Base-by-base conservation (phyloP, 2,329 filamentous ascomycete genomes). In the Alternaria hordeiaustralica region DNA sequence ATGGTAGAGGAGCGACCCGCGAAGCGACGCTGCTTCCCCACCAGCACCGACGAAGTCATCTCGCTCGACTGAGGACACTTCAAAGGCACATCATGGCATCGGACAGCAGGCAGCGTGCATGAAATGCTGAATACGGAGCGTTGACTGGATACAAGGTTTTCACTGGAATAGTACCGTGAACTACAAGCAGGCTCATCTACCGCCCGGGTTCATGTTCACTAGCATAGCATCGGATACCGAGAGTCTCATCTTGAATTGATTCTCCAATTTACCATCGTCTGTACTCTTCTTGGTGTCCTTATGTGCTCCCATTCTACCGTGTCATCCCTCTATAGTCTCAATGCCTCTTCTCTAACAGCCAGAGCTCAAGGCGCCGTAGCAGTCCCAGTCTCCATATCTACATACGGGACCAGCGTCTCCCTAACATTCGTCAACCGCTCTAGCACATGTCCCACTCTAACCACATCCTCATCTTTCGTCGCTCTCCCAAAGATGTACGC, bases 401-500 rank as follows among this genome's bases (percentile, higher is more conserved):
- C 20, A 30, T 64, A 61, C 11, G 65, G 58, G 7, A 28, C 26
- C 49, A 67, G 46, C 13, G 18, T 43, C 18, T 50, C 30, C 2
- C 41, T 43, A 33, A 60, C n/a, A 21, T 23, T 53, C 3, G 30
- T 60, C 25, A 41, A 8, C 11, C 26, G 28, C 55, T 67, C 64
- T 10, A 65, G n/a, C 5, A 59, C 54, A 51, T 33, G 10, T 10
- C 64, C 64, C 5, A 67, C 59, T 18, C 47, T 61, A 2, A 66
- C n/a, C 21, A 61, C 61, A 55, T 55, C 53, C 21, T 36, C 61
- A 25, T 67, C 64, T 5, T 49, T 61, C 13, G 46, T 36, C 23
- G 55, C 36, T 8, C 58, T 43, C n/a, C 58, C 62, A 18, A 62
- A 69, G 12, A 64, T 25, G 21, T 60, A 69, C 6, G 44, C 58